phyloP scores from a whole-genome alignment of 2,329 filamentous ascomycete genomes.

The Colletotrichum endophyticum region DNA sequence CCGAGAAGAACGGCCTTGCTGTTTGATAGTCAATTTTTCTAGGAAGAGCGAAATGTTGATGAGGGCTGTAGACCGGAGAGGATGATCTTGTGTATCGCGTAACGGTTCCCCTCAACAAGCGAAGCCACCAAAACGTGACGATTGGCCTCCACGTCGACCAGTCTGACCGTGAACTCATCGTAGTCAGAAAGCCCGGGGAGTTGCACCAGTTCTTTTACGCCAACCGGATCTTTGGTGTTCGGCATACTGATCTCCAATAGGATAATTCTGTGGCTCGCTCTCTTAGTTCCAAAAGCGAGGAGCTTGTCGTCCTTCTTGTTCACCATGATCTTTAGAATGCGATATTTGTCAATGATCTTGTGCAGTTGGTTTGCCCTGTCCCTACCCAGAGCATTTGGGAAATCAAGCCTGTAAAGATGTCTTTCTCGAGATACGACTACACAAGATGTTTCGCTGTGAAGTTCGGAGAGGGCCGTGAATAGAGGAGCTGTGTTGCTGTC shows the following conservation, averaged over 20 bases:
- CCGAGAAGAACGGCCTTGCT: slow-evolving; percentile 11
- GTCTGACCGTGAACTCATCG: slow-evolving; percentile 23
- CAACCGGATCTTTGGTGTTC: neutral
- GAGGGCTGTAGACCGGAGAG: neutral
- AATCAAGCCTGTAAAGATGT: slow-evolving; percentile 18
- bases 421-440: slow-evolving; percentile 31
- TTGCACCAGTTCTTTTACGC: slow-evolving; percentile 14
- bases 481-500: slow-evolving; percentile 28
- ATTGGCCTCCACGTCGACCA: slow-evolving; percentile 13
- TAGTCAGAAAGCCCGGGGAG: slow-evolving; percentile 21
- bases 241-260: slow-evolving; percentile 27
- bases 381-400: neutral
- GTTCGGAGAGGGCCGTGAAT: slow-evolving; percentile 32
- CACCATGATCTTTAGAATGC: slow-evolving; percentile 30
- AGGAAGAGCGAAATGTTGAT: neutral
- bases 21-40: neutral
- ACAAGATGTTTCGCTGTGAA: slow-evolving; percentile 24
- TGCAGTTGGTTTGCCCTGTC: neutral
- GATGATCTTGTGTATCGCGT: slow-evolving; percentile 25
- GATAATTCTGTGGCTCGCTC: slow-evolving; percentile 25
- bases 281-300: slow-evolving; percentile 27
- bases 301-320: slow-evolving; percentile 23
- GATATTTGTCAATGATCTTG: slow-evolving; percentile 28
- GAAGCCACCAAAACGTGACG: slow-evolving; percentile 26
- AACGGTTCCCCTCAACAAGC: slow-evolving; percentile 23